A percentile compares a stretch with the other conserved stretches of the same genome.
Evolutionary conservation across 1,284 basidiomycete genomes (phyloP).

Genomic region (Cerrena zonata): DNA sequence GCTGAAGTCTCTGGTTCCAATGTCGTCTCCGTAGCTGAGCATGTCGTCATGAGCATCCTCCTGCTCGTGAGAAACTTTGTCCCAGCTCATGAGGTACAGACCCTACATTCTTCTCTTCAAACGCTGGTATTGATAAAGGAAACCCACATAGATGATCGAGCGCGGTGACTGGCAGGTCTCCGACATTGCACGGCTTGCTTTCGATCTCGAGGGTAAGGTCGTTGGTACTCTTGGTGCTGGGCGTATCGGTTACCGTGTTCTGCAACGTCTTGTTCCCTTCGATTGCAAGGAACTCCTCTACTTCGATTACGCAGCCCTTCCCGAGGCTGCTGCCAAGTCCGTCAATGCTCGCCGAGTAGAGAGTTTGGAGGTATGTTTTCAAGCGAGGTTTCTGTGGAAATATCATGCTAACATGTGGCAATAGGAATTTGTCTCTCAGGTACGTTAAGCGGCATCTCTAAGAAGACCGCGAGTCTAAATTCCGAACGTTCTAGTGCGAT

Average conservation of each 20-base stretch:
- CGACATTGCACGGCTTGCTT: constrained; percentile 70
- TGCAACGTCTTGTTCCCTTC: constrained; percentile 81
- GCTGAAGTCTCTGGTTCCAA: constrained; percentile 43
- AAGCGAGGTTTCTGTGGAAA: too few relatives aligned
- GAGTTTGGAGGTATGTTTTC: constrained; percentile 51
- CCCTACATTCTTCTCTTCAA: background rate
- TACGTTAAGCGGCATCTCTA: background rate
- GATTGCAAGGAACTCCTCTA: constrained; percentile 86
- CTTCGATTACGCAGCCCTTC: constrained; percentile 82
- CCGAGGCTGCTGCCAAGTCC: constrained; percentile 63
- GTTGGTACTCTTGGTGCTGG: constrained; percentile 84
- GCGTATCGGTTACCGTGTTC: constrained; percentile 84
- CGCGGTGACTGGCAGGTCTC: constrained; percentile 80
- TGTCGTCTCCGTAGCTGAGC: constrained; percentile 88
- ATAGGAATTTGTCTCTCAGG: constrained; percentile 57
- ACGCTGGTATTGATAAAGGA: background rate
- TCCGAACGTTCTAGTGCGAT: constrained; percentile 48
- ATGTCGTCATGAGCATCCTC: constrained; percentile 82
- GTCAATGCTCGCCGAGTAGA: constrained; percentile 73
- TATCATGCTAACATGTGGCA: background rate
- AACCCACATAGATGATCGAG: constrained; percentile 54
- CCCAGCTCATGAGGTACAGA: constrained; percentile 54
- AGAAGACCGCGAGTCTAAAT: constrained; percentile 14
- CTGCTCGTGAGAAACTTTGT: constrained; percentile 84
- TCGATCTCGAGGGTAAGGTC: constrained; percentile 84